Evolutionary conservation across 163 green algal genomes (phyloP).

Genomic region (Scenedesmus sp.): DNA sequence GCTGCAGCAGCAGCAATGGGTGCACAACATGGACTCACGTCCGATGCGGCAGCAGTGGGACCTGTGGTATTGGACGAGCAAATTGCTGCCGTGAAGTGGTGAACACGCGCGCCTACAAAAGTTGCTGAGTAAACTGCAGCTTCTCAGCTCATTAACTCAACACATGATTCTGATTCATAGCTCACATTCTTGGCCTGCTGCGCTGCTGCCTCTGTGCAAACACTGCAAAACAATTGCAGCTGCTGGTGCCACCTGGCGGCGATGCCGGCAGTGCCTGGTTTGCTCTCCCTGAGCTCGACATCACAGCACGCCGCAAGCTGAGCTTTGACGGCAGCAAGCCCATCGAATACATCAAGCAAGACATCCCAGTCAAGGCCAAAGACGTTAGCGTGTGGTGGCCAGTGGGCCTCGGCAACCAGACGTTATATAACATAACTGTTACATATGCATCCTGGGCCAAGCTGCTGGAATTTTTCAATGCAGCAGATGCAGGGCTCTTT

Average conservation of each 20-base stretch:
- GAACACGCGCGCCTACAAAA: no score
- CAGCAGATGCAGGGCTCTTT: not conserved
- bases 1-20: not conserved
- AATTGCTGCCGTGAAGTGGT: no score
- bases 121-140: no score
- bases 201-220: no score
- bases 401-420: slow-evolving; percentile 72
- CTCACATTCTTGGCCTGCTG: no score
- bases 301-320: not conserved
- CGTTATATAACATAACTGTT: slow-evolving; percentile 70
- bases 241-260: slow-evolving; percentile 10
- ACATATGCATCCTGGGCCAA: slow-evolving; percentile 40
- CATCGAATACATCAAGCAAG: not conserved
- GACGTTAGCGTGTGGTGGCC: slow-evolving; percentile 83
- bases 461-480: not conserved
- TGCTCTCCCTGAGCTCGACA: slow-evolving; percentile 24
- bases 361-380: slow-evolving; percentile 25
- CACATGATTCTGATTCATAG: no score
- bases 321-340: not conserved
- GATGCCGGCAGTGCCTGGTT: slow-evolving; percentile 8
- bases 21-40: not conserved
- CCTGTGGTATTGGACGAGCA: no score
- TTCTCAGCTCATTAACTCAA: no score
- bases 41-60: no score
- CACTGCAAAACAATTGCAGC: not conserved